phyloP scores from a whole-genome alignment of 768 basidiomycete genomes.

The Mycena indigotica region DNA sequence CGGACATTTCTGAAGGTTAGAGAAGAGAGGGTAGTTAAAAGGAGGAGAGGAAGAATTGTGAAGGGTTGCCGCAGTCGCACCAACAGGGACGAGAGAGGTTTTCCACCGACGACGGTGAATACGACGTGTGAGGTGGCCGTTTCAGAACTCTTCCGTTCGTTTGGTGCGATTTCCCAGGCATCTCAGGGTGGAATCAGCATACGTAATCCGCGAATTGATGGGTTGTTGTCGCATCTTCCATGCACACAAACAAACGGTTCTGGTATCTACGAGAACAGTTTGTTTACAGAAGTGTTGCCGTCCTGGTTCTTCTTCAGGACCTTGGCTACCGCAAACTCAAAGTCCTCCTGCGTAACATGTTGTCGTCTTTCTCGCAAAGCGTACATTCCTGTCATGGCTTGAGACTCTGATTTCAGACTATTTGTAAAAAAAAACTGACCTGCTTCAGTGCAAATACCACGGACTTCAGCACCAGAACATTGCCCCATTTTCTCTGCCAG shows the following conservation, averaged over 20 bases:
- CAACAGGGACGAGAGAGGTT: background rate
- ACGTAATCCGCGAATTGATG: too few species aligned
- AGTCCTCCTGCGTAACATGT: conserved; percentile 98
- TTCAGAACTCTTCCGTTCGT: background rate
- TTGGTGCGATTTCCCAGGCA: background rate
- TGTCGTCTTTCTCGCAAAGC: conserved; percentile 93
- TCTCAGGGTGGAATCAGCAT: background rate
- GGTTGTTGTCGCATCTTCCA: too few species aligned
- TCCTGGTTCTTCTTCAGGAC: conserved; percentile 97
- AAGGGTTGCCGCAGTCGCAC: too few species aligned
- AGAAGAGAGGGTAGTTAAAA: background rate
- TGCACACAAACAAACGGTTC: too few species aligned
- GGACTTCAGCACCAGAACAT: conserved; percentile 95
- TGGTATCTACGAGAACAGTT: conserved; percentile 76
- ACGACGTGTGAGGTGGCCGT: background rate
- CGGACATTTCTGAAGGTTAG: too few species aligned
- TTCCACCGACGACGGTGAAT: background rate
- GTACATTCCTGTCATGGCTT: conserved; percentile 77
- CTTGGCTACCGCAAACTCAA: conserved; percentile 98
- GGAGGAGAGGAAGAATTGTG: background rate
- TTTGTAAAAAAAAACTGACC: conserved; percentile 47
- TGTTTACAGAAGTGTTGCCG: conserved; percentile 90
- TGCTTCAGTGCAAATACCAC: conserved; percentile 97
- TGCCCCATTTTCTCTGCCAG: conserved; percentile 99
- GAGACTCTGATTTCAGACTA: background rate